phyloP scores from a whole-genome alignment of 352 stramenopile species.

The Thalassiosira hispida region DNA sequence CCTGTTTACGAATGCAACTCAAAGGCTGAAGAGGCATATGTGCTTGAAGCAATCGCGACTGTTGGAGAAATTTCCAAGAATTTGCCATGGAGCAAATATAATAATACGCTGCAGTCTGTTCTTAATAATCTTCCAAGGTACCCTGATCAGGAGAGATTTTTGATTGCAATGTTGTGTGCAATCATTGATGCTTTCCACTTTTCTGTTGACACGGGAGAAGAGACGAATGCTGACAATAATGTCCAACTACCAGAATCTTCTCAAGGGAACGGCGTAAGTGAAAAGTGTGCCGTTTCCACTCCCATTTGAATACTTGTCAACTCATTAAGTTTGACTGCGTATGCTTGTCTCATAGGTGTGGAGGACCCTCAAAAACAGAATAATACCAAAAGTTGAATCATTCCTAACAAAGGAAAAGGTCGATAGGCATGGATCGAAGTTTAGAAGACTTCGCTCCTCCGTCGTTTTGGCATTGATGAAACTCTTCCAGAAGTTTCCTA shows the following conservation, averaged over 20 bases:
- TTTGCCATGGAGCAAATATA: conserved; percentile 97
- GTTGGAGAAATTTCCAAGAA: conserved; percentile 90
- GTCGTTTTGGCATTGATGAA: conserved; percentile 96
- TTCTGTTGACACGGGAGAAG: conserved; percentile 67
- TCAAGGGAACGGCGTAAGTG: conserved; percentile 54
- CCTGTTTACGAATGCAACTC: conserved; percentile 94
- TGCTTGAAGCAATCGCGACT: conserved; percentile 92
- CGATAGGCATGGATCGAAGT: conserved; percentile 85
- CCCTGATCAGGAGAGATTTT: conserved; percentile 90
- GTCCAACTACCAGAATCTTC: neutral
- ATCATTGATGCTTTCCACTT: conserved; percentile 98
- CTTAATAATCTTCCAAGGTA: conserved; percentile 90
- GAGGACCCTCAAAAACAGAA: conserved; percentile 80
- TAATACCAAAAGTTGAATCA: conserved; percentile 86
- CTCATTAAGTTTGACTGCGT: neutral
- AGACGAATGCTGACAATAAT: conserved; percentile 30
- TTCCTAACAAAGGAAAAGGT: conserved; percentile 84
- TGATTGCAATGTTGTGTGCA: conserved; percentile 90
- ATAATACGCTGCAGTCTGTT: conserved; percentile 90
- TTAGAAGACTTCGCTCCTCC: conserved; percentile 91
- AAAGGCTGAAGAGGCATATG: conserved; percentile 92
- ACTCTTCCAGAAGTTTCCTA: conserved; percentile 92
- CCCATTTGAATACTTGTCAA: neutral
- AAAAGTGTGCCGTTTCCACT: conserved; percentile 51
- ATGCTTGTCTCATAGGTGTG: conserved; percentile 62